Evolutionary conservation across 371 early-diverging fungal genomes (phyloP), one percentile per base, ranked within the genome.

Genomic region (Apophysomyces ossiformis): DNA sequence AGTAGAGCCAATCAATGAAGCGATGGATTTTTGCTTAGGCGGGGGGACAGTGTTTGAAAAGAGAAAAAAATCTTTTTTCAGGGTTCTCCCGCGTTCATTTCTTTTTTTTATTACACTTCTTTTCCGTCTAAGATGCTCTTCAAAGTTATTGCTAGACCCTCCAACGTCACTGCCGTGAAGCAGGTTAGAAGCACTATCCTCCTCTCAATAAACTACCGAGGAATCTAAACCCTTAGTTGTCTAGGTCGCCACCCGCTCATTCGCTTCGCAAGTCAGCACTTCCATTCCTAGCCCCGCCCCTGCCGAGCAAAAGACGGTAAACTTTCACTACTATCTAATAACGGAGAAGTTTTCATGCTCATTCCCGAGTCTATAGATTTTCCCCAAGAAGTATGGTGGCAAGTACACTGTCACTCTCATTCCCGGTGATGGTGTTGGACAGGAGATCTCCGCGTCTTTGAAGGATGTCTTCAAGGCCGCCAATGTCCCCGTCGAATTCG

Each of bases 401-500:
- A 59, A 85, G 41, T 91, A 94, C 86, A 97, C 94, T 60, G 95
- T 96, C 62, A 98, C 99, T 18, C 81, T 98, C 61, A 95, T 98
- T 72, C 99, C 98, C 54, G 99, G 99, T 73, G 99, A 98, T 76
- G 99, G 99, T 81, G 91, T 97, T 64, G 99, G 99, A 66, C 88
- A 89, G 73, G 99, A 98, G 78, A 87, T 95, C 68, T 88, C 96
- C 64, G 74, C 82, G 32, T 87, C 97, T 18, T 96, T 98, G 65
- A 96, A 96, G 86, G 85, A 93, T 38, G 88, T 98, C 67, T 98
- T 98, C 84, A 88, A 85, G 74, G 97, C 96, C 15, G 92, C 92
- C 64, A 87, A 92, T 57, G 97, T 92, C 35, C 98, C 98, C 50
- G 88, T 98, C 63, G 92, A 96, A 70, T 97, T 90, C 82, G 98